These are phyloP conservation scores for Fragaria nilgerrensis DNA, from an alignment of 306 rosid genomes.

Conservation along the genomic window DNA sequence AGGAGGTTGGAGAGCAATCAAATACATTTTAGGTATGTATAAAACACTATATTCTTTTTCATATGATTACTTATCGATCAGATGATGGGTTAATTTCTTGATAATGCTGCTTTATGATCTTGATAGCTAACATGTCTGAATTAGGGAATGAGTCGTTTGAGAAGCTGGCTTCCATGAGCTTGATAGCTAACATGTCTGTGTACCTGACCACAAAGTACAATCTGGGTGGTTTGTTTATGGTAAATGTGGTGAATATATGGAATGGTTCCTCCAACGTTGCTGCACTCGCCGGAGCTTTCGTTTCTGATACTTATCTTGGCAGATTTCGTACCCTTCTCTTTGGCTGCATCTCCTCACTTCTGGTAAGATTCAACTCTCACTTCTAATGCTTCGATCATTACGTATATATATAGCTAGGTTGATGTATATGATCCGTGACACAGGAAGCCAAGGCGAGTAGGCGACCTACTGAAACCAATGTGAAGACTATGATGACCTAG, in stretches of 20 bases:
- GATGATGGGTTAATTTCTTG: background rate
- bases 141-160: conserved; percentile 78
- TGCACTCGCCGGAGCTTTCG: conserved; percentile 65
- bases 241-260: conserved; percentile 69
- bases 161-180: conserved; percentile 89
- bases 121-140: too few species aligned
- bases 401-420: too few species aligned
- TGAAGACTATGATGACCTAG: too few species aligned
- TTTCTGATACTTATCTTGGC: conserved; percentile 76
- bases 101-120: background rate
- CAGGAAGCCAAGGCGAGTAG: too few species aligned
- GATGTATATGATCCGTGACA: too few species aligned
- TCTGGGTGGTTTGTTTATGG: conserved; percentile 49
- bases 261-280: conserved; percentile 63
- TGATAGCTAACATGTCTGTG: conserved; percentile 58
- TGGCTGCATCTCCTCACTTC: conserved; percentile 58
- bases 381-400: too few species aligned
- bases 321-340: conserved; percentile 63
- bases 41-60: background rate
- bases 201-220: conserved; percentile 54
- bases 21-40: conserved; percentile 46
- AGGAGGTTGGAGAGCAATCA: conserved; percentile 58
- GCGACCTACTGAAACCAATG: too few species aligned
- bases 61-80: background rate
- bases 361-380: conserved; percentile 40